Evolutionary conservation across 805 yeast genomes (phyloP).

Genomic region (Pichia gijzeniarum): DNA sequence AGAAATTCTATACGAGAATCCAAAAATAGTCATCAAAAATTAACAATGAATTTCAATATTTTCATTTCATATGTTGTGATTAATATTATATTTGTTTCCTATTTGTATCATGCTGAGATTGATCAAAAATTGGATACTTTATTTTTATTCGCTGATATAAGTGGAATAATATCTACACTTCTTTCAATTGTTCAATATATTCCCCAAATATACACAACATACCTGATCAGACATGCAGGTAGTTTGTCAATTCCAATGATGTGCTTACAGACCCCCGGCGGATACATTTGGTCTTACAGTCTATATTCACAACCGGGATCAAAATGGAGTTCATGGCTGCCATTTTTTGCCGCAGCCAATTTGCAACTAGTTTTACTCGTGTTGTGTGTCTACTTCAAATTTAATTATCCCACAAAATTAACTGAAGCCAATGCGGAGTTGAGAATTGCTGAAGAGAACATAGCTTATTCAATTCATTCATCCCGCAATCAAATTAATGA

Average conservation of each 20-base stretch:
- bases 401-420: slow-evolving; percentile 16
- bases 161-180: slow-evolving; percentile 61
- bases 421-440: slow-evolving; percentile 21
- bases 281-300: slow-evolving; percentile 71
- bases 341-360: slow-evolving; percentile 65
- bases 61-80: slow-evolving; percentile 35
- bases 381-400: slow-evolving; percentile 53
- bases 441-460: slow-evolving; percentile 13
- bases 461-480: background rate
- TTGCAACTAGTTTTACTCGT: slow-evolving; percentile 56
- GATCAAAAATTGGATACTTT: slow-evolving; percentile 12
- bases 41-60: slow-evolving; percentile 35
- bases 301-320: slow-evolving; percentile 67
- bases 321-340: slow-evolving; percentile 83
- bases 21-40: slow-evolving; percentile 36
- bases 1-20: slow-evolving; percentile 41
- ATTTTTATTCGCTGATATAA: slow-evolving; percentile 43
- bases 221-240: slow-evolving; percentile 65
- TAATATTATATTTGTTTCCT: slow-evolving; percentile 25
- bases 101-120: background rate
- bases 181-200: slow-evolving; percentile 66
- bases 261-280: slow-evolving; percentile 87
- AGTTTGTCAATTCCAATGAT: slow-evolving; percentile 74
- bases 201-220: slow-evolving; percentile 75
- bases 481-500: background rate